Percentiles rank a stretch among this genome's conserved stretches.
These are phyloP conservation scores for Athelia sp. DNA, from an alignment of 1,284 basidiomycete genomes.

Conservation along the genomic window DNA sequence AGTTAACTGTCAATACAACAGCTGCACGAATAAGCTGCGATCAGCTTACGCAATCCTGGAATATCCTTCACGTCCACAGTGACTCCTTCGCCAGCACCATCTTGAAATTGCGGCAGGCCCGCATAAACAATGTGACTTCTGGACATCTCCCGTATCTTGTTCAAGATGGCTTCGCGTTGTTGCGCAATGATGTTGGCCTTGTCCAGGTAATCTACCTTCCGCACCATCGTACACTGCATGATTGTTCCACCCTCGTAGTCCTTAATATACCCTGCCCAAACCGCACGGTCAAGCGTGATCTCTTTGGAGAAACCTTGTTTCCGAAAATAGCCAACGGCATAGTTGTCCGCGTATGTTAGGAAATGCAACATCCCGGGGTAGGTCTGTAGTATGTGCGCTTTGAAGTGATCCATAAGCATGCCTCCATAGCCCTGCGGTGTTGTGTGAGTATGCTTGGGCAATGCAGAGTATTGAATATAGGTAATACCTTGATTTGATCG, in stretches of 20 bases:
- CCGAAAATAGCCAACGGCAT: constrained; percentile 98
- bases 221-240: constrained; percentile 97
- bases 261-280: constrained; percentile 99
- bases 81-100: constrained; percentile 40
- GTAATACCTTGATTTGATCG: constrained; percentile 90
- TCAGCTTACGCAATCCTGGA: constrained; percentile 75
- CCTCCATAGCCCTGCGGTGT: constrained; percentile 85
- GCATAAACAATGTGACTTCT: constrained; percentile 84
- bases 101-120: constrained; percentile 78
- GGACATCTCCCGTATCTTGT: constrained; percentile 87
- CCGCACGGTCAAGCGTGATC: constrained; percentile 83
- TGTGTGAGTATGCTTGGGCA: not conserved
- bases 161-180: constrained; percentile 87
- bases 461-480: not conserved
- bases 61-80: constrained; percentile 69
- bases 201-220: constrained; percentile 86
- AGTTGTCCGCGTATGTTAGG: constrained; percentile 98
- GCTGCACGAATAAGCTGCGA: constrained; percentile 3
- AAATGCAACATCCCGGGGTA: constrained; percentile 90
- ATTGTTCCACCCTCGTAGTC: constrained; percentile 99
- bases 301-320: constrained; percentile 99
- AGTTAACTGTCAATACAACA: not conserved
- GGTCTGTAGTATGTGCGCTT: constrained; percentile 82
- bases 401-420: constrained; percentile 99
- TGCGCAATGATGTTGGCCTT: constrained; percentile 74